Conservation (phyloP, 495 filamentous ascomycete genomes). For the Tetracladium marchalianum region DNA sequence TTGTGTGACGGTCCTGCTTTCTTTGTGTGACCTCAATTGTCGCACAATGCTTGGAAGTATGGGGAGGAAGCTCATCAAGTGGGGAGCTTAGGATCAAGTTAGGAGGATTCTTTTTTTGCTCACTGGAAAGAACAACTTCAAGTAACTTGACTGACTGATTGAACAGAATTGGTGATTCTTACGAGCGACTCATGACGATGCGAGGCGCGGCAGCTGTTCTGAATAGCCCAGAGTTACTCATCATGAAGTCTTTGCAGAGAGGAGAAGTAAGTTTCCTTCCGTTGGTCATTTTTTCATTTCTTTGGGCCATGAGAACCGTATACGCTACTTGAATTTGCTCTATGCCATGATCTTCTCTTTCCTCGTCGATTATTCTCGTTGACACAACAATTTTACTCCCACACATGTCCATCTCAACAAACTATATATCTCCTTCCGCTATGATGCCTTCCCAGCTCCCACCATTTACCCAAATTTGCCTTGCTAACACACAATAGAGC, state of each 20-base stretch:
- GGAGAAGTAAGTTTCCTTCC: conserved; percentile 27
- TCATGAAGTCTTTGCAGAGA: conserved; percentile 40
- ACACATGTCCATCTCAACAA: no score
- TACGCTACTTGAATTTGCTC: no score
- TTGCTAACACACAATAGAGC: conserved; percentile 22
- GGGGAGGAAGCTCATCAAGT: not conserved
- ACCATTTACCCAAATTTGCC: not conserved
- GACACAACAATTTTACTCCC: not conserved
- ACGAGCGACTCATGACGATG: conserved; percentile 23
- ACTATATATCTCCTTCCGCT: not conserved
- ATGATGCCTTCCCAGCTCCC: not conserved
- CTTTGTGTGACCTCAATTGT: not conserved
- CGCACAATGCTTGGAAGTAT: not conserved
- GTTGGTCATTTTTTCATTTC: conserved; percentile 1
- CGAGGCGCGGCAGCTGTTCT: conserved; percentile 34
- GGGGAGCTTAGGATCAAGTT: not conserved
- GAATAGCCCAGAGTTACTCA: conserved; percentile 39
- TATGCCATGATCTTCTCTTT: no score
- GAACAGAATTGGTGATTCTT: conserved; percentile 8
- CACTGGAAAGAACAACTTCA: not conserved
- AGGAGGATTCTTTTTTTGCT: not conserved
- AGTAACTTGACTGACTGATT: not conserved
- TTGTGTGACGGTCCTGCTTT: not conserved
- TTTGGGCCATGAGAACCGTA: no score
- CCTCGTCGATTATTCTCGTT: no score